Base-by-base conservation (phyloP, 2,329 filamentous ascomycete genomes). In the Calonectria leucothoes region DNA sequence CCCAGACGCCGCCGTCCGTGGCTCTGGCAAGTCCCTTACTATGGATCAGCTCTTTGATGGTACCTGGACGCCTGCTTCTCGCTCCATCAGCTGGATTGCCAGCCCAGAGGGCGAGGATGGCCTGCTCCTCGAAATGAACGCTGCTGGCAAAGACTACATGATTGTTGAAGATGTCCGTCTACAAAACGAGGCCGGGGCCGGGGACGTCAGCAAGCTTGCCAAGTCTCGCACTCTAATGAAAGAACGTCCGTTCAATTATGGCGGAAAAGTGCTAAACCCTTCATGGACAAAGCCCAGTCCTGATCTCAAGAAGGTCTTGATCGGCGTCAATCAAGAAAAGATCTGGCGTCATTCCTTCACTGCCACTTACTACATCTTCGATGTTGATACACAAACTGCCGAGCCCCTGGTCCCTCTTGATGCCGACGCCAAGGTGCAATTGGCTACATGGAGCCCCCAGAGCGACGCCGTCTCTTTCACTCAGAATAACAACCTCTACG, bases 281-380 rank as follows among this genome's bases (percentile, higher is more conserved):
- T 84, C 84, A 17, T 88, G 90, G 77, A 90, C 92, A 4, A 93
- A 91, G 88, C 95, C 97, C 3, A 98, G 95, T 81, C 91, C 92
- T 33, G 91, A 98, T 82, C 88, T 98, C 83, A 95, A 93, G 80
- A 96, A 94, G 82, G 95, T 99, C 4, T 89, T 99, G 66, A 86
- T 98, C n/a, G 89, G 92, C 64, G 95, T 95, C 11, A 88, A 95
- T 66, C 82, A 87, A 27, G 85, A 94, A 83, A 91, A 91, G 79
- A 95, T 97, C 79, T 99, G 95, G 94, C 92, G 97, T 77, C 94
- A 98, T 84, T 98, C 96, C 0, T 96, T 91, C 81, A 95, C 93
- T 12, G 96, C 93, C 0, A 88, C 90, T 31, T 99, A 98, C 86
- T 99, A 94, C 92, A 92, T 99, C 73, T 94, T 98, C 77, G 94